phyloP scores from a whole-genome alignment of 202 grass and related monocot species.

The Carex sylvatica region DNA sequence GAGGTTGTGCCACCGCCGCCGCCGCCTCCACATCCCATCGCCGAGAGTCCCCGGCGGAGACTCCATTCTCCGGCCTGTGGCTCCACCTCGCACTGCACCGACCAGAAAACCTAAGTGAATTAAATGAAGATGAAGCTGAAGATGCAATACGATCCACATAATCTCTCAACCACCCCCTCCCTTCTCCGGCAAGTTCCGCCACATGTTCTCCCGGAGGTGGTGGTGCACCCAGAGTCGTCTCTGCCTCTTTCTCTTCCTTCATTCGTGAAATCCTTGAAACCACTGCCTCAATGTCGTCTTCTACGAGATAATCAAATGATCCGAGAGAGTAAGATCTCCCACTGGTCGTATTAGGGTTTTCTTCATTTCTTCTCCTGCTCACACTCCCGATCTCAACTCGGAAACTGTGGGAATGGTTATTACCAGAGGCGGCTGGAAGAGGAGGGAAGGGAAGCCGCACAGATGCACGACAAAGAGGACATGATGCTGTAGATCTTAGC shows the following conservation, averaged over 20 bases:
- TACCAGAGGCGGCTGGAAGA: constrained; percentile 35
- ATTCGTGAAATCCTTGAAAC: constrained; percentile 58
- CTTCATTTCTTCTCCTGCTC: constrained; percentile 51
- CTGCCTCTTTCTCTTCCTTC: constrained; percentile 27
- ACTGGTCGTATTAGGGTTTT: constrained; percentile 30
- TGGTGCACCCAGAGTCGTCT: background rate
- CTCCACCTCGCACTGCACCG: constrained; percentile 66
- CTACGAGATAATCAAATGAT: constrained; percentile 88
- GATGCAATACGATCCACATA: constrained; percentile 82
- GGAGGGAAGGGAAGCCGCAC: constrained; percentile 63
- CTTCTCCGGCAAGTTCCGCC: constrained; percentile 44
- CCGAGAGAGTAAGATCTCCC: constrained; percentile 74
- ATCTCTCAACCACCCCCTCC: constrained; percentile 73
- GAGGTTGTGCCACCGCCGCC: constrained; percentile 18
- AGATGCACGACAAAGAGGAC: constrained; percentile 75
- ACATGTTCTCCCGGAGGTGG: constrained; percentile 28
- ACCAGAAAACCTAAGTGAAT: constrained; percentile 45
- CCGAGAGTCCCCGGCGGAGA: constrained; percentile 26
- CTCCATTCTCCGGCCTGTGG: constrained; percentile 50
- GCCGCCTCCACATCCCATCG: constrained; percentile 56
- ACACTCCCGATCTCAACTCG: constrained; percentile 86
- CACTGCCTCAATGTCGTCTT: constrained; percentile 92
- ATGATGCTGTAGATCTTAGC: constrained; percentile 66
- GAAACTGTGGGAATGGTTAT: constrained; percentile 62
- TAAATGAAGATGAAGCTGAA: constrained; percentile 52